Base-by-base conservation (phyloP, 495 filamentous ascomycete species). In the Hypoxylon cercidicola region DNA sequence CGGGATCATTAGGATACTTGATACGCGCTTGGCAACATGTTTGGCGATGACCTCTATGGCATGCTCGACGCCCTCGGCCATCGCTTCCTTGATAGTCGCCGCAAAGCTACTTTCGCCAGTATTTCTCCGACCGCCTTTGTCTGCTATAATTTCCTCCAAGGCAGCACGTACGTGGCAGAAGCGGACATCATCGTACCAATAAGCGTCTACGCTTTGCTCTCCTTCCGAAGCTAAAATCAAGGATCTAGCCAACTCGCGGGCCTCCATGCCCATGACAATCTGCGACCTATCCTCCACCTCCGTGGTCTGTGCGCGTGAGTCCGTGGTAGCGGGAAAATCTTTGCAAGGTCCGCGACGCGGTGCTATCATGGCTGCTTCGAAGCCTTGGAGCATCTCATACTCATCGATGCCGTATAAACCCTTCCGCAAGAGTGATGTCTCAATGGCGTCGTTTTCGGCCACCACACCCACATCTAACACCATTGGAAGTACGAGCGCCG, bases 381-480 rank as follows among this genome's bases (percentile, higher is more conserved):
- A 71, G 1, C 51, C 60, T 9, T 57, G 59, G 5, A 77, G 50
- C 56, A 77, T 51, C 16, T 76, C 72, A 3, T 60, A 16, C 48
- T 77, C 77, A 41, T 75, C 69, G 50, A 79, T 75, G 5, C 70
- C 73, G 35, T 79, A 75, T 25, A 78, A 32, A 1, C 64, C 64
- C 21, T 74, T 74, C 2, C 74, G 70, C 3, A 64, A 39, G 4
- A 77, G 60, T 11, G 70, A 47, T 3, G 43, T 21, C 49, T 68
- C 64, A 7, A 68, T 58, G 16, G 58, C 55, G 41, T 68, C 54
- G 40, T 74, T 75, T 12, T 76, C 70, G 13, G 73, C 62, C 18
- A 79, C 67, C 30, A 71, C 77, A 3, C 79, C 81, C 4, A 79
- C 72, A 39, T 72, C 75, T 0, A 74, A 72, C 20, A 84, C 69